Base-by-base conservation (phyloP, 2,329 filamentous ascomycete species). In the Aspergillus pseudoviridinutans region DNA sequence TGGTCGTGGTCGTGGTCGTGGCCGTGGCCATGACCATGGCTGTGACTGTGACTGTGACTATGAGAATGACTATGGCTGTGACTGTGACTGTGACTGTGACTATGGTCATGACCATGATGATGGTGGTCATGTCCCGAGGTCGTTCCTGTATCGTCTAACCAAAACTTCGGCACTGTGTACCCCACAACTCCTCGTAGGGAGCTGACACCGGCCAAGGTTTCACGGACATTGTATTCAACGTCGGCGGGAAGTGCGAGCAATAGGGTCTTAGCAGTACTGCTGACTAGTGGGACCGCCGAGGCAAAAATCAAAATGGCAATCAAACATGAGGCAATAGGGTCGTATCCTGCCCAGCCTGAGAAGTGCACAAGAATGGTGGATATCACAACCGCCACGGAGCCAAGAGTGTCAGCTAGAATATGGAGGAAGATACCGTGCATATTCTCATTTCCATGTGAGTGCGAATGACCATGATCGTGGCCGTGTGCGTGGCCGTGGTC, bases 391-490 rank as follows among this genome's bases (percentile, higher is more conserved):
- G 94, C 94, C 1, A 92, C 89, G 55, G 92, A 97, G 27, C 94
- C 94, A 29, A 97, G 86, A 0, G 94, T 96, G 71, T 99, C 94
- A 5, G 94, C 94, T 28, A 97, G 82, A 52, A 99, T 90, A 69
- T 99, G 94, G 22, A 99, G 80, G 74, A 96, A 99, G 64, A 99
- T 97, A 12, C 94, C 94, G 66, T 94, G 85, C 92, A 99, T 97
- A 71, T 99, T 99, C 68, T 99, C 94, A 72, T 96, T 96, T 60
- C 91, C 89, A 68, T 92, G 89, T 22, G 69, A 70, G 59, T 78
- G 77, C 35, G 63, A 68, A 57, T 80, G 79, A 7, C 68, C 71
- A 57, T 84, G 83, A 27, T 70, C 74, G 56, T 79, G 76, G n/a
- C 70, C 72, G 58, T 84, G 80, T 3, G 77, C 72, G 57, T 79